Evolutionary conservation across 108 stramenopile genomes (phyloP).

Genomic region (Asterionellopsis glacialis): DNA sequence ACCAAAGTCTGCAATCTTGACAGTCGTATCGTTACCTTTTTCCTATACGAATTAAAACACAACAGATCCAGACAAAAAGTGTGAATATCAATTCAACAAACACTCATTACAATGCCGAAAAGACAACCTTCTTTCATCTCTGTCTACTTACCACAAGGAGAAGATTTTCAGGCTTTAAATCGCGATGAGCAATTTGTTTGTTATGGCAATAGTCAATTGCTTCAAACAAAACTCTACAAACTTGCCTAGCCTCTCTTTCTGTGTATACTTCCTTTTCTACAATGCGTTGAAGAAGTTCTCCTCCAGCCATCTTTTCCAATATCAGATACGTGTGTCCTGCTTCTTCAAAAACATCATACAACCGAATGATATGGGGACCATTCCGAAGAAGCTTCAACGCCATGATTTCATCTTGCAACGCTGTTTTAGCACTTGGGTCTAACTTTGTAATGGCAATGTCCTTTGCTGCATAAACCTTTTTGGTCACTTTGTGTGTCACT

Average conservation of each 20-base stretch:
- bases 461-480: conserved; percentile 52
- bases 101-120: background rate
- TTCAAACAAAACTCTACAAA: conserved; percentile 77
- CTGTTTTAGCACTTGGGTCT: conserved; percentile 16
- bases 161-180: conserved; percentile 93
- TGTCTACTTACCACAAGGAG: conserved; percentile 56
- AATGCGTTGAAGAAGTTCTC: conserved; percentile 92
- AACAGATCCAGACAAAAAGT: background rate
- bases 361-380: conserved; percentile 79
- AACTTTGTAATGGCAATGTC: conserved; percentile 45
- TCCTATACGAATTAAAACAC: conserved; percentile 11
- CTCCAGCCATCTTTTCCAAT: conserved; percentile 74
- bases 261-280: conserved; percentile 90
- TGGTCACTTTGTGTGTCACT: conserved; percentile 37
- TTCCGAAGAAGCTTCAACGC: conserved; percentile 60
- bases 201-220: conserved; percentile 85
- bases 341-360: conserved; percentile 74
- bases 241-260: conserved; percentile 91
- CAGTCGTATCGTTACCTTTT: conserved; percentile 63
- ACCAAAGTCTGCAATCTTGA: conserved; percentile 98
- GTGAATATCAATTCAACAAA: background rate
- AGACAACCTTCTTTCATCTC: conserved; percentile 6
- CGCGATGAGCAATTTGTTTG: conserved; percentile 80
- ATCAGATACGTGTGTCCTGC: conserved; percentile 54
- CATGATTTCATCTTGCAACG: conserved; percentile 56